Percentiles rank a stretch among this genome's conserved stretches.
phyloP scores from a whole-genome alignment of 192 early-diverging fungal species.

The Diversispora epigaea region DNA sequence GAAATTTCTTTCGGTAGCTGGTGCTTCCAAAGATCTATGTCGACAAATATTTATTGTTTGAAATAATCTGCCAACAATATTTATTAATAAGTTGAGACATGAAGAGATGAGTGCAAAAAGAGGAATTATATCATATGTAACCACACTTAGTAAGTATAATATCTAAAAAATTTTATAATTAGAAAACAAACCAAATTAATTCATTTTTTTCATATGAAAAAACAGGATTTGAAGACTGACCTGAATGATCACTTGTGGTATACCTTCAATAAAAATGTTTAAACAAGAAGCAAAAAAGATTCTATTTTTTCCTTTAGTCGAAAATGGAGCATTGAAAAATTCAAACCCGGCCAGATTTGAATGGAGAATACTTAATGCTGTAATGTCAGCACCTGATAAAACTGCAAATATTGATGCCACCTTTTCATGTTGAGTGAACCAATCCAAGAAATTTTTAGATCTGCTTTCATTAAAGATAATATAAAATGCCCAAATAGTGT shows the following conservation, averaged over 20 bases:
- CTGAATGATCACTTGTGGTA: too few species aligned
- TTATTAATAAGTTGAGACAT: not conserved
- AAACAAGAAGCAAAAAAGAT: too few species aligned
- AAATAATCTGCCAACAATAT: not conserved
- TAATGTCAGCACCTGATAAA: too few species aligned
- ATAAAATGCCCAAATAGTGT: too few species aligned
- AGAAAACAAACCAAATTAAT: not conserved
- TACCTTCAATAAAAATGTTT: too few species aligned
- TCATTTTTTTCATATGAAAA: not conserved
- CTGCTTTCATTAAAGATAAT: too few species aligned
- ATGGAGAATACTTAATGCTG: not conserved
- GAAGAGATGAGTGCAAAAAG: not conserved
- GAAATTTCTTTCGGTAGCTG: too few species aligned
- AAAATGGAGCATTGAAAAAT: not conserved
- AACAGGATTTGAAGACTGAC: too few species aligned
- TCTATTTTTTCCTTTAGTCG: too few species aligned
- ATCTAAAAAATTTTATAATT: not conserved
- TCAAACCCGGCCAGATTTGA: conserved; percentile 3
- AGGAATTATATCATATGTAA: conserved; percentile 9
- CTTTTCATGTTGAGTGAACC: too few species aligned
- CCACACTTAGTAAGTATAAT: not conserved
- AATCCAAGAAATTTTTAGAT: too few species aligned
- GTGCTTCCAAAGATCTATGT: too few species aligned
- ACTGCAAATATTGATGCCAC: not conserved
- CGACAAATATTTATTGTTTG: not conserved